Evolutionary conservation across 2,329 filamentous ascomycete genomes (phyloP).

Genomic region (Alternaria sp.): DNA sequence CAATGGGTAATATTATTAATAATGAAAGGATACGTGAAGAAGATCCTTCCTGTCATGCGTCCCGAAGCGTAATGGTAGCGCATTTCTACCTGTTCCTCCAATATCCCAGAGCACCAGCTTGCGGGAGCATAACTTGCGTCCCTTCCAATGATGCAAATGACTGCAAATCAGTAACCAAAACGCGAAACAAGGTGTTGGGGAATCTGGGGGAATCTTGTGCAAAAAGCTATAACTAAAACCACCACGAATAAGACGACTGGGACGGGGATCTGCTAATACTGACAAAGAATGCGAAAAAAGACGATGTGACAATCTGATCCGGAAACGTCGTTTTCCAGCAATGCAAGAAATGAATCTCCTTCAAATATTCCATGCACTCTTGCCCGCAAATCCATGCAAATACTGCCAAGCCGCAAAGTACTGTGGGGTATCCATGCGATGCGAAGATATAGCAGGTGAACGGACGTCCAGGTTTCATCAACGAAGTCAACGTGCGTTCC

Average conservation of each 20-base stretch:
- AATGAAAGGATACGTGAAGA: constrained; percentile 29
- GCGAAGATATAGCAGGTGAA: constrained; percentile 29
- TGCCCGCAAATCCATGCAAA: constrained; percentile 40
- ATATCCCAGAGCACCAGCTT: constrained; percentile 12
- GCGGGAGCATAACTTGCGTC: constrained; percentile 19
- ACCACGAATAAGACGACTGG: constrained; percentile 28
- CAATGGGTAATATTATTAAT: constrained; percentile 41
- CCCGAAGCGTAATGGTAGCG: constrained; percentile 18
- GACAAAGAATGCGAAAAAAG: constrained; percentile 20
- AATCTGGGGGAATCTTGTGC: constrained; percentile 43
- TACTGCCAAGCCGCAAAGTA: constrained; percentile 34
- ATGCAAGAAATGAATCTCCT: constrained; percentile 33
- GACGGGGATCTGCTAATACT: constrained; percentile 19
- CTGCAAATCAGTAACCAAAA: constrained; percentile 19
- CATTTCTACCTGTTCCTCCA: constrained; percentile 19
- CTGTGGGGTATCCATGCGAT: constrained; percentile 25
- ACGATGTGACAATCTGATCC: constrained; percentile 25
- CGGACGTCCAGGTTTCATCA: constrained; percentile 29
- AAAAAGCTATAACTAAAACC: constrained; percentile 30
- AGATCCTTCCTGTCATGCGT: constrained; percentile 21
- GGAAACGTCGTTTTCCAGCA: constrained; percentile 27
- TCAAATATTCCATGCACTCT: constrained; percentile 27
- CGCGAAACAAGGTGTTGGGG: constrained; percentile 22
- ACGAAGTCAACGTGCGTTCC: constrained; percentile 32
- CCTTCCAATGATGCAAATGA: constrained; percentile 27